Conservation (phyloP, 164 flowering plant genomes). For the Vitis cinerea region DNA sequence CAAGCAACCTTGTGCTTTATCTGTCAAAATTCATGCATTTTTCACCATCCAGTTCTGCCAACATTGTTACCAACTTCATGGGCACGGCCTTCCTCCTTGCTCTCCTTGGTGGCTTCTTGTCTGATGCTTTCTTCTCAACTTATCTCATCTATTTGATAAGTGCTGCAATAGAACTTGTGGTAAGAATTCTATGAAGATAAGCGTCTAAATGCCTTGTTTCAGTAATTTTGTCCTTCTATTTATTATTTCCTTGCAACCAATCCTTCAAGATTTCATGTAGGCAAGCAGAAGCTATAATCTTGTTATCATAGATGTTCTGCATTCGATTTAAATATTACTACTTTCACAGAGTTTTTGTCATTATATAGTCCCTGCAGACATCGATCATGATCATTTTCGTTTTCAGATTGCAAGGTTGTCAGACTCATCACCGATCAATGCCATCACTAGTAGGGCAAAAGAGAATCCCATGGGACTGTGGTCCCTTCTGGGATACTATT, state of each 20-base stretch:
- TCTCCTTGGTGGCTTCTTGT: conserved; percentile 79
- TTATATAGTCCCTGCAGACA: no score
- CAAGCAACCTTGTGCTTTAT: conserved; percentile 80
- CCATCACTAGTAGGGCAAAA: neutral
- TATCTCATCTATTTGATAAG: conserved; percentile 57
- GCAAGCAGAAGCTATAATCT: no score
- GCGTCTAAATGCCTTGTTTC: neutral
- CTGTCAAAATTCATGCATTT: conserved; percentile 62
- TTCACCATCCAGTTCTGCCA: conserved; percentile 65
- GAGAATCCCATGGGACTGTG: neutral
- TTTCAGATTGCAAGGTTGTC: neutral
- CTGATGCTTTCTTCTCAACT: conserved; percentile 72
- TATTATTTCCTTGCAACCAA: no score
- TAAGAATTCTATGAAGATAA: conserved; percentile 28
- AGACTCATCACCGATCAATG: neutral
- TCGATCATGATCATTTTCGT: no score
- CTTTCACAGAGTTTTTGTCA: no score
- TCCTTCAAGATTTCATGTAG: no score
- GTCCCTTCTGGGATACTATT: neutral
- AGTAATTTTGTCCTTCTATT: neutral
- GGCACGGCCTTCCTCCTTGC: conserved; percentile 88
- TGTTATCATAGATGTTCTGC: no score
- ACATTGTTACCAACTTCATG: conserved; percentile 82
- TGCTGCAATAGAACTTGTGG: conserved; percentile 64
- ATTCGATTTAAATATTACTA: no score